Percentiles rank a stretch among this genome's conserved stretches.
These are phyloP conservation scores for Paradendryphiella salina DNA, from an alignment of 2,329 filamentous ascomycete species.

Conservation along the genomic window DNA sequence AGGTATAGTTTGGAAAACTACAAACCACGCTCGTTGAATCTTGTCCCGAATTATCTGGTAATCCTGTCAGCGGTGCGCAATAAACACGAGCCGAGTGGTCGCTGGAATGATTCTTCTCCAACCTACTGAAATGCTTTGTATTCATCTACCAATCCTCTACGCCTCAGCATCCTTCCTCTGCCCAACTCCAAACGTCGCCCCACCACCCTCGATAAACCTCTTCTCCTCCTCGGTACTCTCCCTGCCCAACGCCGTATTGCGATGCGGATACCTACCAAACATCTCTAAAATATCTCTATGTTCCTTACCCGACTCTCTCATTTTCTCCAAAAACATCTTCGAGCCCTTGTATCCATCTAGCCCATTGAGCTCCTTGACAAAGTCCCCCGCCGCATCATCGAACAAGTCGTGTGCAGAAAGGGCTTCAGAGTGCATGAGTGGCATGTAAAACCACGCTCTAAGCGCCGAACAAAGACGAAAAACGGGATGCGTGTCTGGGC, in stretches of 20 bases:
- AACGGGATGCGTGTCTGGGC: slow-evolving; percentile 37
- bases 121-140: background rate
- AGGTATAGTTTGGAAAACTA: no score
- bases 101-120: background rate
- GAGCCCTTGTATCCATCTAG: slow-evolving; percentile 34
- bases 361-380: slow-evolving; percentile 42
- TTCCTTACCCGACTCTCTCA: slow-evolving; percentile 48
- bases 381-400: slow-evolving; percentile 36
- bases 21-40: no score
- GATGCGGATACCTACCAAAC: slow-evolving; percentile 64
- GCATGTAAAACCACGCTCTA: slow-evolving; percentile 62
- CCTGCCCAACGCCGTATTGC: slow-evolving; percentile 58
- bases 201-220: slow-evolving; percentile 54
- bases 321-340: slow-evolving; percentile 34
- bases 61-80: no score
- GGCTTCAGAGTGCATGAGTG: slow-evolving; percentile 63
- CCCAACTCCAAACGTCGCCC: slow-evolving; percentile 48
- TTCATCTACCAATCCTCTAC: background rate
- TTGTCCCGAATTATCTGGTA: no score
- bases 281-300: slow-evolving; percentile 57
- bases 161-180: slow-evolving; percentile 1
- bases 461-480: slow-evolving; percentile 43
- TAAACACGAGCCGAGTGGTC: no score
- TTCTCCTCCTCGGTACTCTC: slow-evolving; percentile 55
- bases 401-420: slow-evolving; percentile 51